Conservation (phyloP, 495 filamentous ascomycete genomes). For the Sporormia fimetaria region DNA sequence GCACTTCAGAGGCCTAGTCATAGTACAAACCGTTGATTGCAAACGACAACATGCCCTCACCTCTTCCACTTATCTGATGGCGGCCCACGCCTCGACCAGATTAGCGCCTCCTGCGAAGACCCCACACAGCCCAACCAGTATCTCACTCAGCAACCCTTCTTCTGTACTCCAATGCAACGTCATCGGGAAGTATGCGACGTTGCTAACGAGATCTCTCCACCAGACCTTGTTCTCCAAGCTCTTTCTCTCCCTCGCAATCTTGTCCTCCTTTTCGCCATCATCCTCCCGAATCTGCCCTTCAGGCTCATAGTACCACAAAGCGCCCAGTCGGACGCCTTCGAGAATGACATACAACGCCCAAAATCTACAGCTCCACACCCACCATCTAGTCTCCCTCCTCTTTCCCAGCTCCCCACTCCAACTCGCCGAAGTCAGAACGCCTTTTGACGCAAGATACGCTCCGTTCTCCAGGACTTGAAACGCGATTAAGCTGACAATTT, state of each 20-base stretch:
- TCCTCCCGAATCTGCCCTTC: constrained; percentile 25
- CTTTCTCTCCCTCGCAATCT: constrained; percentile 27
- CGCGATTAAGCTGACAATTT: constrained; percentile 51
- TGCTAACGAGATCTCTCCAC: constrained; percentile 32
- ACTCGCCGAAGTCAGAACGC: constrained; percentile 41
- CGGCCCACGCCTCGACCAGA: constrained; percentile 58
- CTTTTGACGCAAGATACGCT: constrained; percentile 61
- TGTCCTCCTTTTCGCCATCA: constrained; percentile 29
- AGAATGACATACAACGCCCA: constrained; percentile 71
- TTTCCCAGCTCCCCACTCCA: constrained; percentile 44
- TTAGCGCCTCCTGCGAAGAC: constrained; percentile 54
- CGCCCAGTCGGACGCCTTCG: constrained; percentile 55
- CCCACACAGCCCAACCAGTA: constrained; percentile 52
- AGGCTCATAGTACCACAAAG: constrained; percentile 35
- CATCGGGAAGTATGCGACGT: constrained; percentile 48
- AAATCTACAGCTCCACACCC: constrained; percentile 63
- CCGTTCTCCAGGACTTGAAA: constrained; percentile 80
- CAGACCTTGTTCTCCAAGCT: constrained; percentile 34
- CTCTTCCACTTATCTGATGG: no score
- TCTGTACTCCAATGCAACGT: constrained; percentile 74
- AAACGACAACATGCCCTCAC: no score
- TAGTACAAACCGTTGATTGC: no score
- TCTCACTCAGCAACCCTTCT: constrained; percentile 50
- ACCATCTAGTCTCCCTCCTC: constrained; percentile 42
- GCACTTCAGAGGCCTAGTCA: no score